Base-by-base conservation (phyloP, 2,329 filamentous ascomycete species). In the Didymella lethalis region DNA sequence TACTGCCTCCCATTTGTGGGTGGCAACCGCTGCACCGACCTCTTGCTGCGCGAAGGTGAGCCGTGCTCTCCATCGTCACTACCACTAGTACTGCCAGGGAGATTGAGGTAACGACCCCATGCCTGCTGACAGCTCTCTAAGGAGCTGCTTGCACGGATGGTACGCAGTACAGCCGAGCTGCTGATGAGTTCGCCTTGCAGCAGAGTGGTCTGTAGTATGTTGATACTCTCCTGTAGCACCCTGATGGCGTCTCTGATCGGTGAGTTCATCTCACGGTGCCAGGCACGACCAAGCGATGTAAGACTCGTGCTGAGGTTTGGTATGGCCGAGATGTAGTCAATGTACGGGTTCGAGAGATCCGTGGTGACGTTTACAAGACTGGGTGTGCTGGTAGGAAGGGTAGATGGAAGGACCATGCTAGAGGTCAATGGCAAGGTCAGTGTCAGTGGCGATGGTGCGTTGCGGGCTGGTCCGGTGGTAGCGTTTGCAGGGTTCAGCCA, bases 231-330 rank as follows among this genome's bases (percentile, higher is more conserved):
- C 26, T 76, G 64, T 3, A 78, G 63, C 2, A 61, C 64, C 11
- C 62, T 59, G 34, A 78, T 72, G 36, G 70, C 68, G n/a, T 66
- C 61, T 41, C 64, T 70, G 46, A 78, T 67, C 0, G 76, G 75
- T 0, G 54, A 46, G 62, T 78, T 78, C 67, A 74, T 65, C 59
- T 79, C 77, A 14, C 68, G 66, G 61, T 78, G 77, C 65, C 72
- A 77, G 48, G 70, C 53, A 4, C 69, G 71, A 34, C 75, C 75
- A 23, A 74, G 72, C 8, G 71, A 64, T 20, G 57, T 71, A 3
- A 76, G 62, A 3, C 69, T 69, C 23, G 65, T 64, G 31, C 73
- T 67, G 14, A 78, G 61, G 44, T 66, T 70, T 32, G 67, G 64
- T 26, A 74, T 66, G 1, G 65, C 48, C 48, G 68, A 64, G 48